A percentile compares a stretch with the other conserved stretches of the same genome.
Conservation (phyloP, 2,329 filamentous ascomycete species). For the Trichoderma hamatum region DNA sequence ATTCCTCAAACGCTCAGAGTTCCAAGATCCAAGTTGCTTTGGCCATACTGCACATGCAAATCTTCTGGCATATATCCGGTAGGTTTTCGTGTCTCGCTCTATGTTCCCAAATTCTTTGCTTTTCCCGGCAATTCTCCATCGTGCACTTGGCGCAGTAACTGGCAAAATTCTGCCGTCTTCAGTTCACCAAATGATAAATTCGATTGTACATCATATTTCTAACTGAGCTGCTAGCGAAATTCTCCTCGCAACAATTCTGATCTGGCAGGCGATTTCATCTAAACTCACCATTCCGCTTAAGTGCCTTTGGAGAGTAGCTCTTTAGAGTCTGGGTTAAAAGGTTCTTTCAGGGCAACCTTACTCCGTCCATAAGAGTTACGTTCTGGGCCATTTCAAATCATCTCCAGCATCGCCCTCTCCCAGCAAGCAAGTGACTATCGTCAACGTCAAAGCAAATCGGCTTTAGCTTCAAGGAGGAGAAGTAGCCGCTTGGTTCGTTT, state of each 20-base stretch:
- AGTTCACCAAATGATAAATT: background rate
- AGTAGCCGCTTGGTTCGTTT: background rate
- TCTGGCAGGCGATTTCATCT: background rate
- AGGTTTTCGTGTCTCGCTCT: background rate
- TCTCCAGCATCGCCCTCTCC: background rate
- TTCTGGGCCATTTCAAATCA: background rate
- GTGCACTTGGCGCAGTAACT: background rate
- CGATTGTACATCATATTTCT: background rate
- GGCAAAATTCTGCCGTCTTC: background rate
- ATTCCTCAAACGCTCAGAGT: background rate
- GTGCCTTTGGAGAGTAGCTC: background rate
- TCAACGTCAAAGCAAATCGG: background rate
- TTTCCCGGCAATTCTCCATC: background rate
- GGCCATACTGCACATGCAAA: background rate
- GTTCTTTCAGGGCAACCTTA: slow-evolving; percentile 19
- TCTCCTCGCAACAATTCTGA: background rate
- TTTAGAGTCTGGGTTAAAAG: slow-evolving; percentile 6
- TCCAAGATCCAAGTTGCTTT: background rate
- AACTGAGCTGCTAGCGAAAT: background rate
- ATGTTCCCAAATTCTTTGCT: background rate
- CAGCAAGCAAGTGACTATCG: slow-evolving; percentile 4
- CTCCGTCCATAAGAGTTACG: slow-evolving; percentile 13
- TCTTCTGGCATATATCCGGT: background rate
- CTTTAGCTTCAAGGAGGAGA: background rate
- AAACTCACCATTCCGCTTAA: background rate